These are phyloP conservation scores for Xylariaceae sp. DNA, from an alignment of 2,329 filamentous ascomycete species.

Conservation along the genomic window DNA sequence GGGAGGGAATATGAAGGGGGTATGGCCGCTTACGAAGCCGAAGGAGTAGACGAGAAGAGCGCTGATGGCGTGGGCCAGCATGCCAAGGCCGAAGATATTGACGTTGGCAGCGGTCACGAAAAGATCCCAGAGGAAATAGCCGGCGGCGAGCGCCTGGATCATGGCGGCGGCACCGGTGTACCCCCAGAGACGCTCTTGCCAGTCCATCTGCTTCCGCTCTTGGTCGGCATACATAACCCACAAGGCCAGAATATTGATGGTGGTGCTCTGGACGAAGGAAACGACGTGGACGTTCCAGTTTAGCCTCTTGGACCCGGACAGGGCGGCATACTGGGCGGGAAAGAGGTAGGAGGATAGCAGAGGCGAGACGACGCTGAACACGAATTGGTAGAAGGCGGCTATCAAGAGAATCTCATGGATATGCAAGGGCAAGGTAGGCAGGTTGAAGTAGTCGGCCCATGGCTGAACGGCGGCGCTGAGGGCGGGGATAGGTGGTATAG, in stretches of 20 bases:
- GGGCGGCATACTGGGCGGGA: conserved; percentile 65
- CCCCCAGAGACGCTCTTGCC: conserved; percentile 74
- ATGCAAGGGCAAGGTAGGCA: conserved; percentile 75
- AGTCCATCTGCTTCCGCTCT: conserved; percentile 70
- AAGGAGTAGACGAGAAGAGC: conserved; percentile 77
- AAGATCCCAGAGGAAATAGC: conserved; percentile 87
- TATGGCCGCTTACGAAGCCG: conserved; percentile 71
- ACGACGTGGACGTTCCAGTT: conserved; percentile 90
- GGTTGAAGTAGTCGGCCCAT: conserved; percentile 63
- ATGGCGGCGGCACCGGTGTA: conserved; percentile 76
- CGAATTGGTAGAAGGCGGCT: conserved; percentile 70
- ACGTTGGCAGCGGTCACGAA: conserved; percentile 71
- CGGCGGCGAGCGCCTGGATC: conserved; percentile 76
- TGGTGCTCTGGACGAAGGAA: conserved; percentile 75
- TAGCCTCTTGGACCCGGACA: conserved; percentile 68
- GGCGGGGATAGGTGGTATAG: conserved; percentile 65
- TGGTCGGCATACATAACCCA: conserved; percentile 74
- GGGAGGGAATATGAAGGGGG: neutral
- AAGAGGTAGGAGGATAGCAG: conserved; percentile 66
- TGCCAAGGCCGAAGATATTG: conserved; percentile 75
- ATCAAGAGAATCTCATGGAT: conserved; percentile 76
- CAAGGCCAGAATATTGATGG: conserved; percentile 75
- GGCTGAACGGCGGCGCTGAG: conserved; percentile 64
- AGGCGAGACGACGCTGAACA: conserved; percentile 72
- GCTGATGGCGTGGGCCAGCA: conserved; percentile 77